Conservation (phyloP, 73 alveolate species). For the Stentor roeselii region DNA sequence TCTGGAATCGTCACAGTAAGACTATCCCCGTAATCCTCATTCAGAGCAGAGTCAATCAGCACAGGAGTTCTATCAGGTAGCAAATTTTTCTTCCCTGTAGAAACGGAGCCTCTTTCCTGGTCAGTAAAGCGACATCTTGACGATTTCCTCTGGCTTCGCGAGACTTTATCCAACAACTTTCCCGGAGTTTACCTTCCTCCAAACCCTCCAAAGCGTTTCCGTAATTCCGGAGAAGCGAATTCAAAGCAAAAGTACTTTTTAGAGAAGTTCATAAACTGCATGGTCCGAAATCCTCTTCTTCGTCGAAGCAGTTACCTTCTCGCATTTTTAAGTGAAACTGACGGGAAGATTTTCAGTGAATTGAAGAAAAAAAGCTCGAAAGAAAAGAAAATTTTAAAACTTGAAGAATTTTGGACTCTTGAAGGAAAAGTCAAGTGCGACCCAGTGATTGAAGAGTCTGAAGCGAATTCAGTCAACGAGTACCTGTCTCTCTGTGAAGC, state of each 20-base stretch:
- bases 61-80: too few species aligned
- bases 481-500: too few species aligned
- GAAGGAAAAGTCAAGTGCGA: too few species aligned
- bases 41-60: background rate
- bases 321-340: background rate
- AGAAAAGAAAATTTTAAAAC: too few species aligned
- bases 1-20: background rate
- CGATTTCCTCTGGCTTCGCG: conserved; percentile 74
- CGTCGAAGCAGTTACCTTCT: background rate
- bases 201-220: conserved; percentile 52
- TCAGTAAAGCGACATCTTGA: conserved; percentile 49
- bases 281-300: background rate
- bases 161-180: conserved; percentile 48
- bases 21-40: background rate
- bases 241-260: background rate
- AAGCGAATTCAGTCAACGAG: too few species aligned
- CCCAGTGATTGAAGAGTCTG: too few species aligned
- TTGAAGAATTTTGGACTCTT: too few species aligned
- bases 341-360: too few species aligned
- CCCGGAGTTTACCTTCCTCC: conserved; percentile 83
- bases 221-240: background rate
- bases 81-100: too few species aligned
- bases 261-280: background rate
- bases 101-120: background rate
- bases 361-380: too few species aligned